Percentiles rank a stretch among this genome's conserved stretches.
Evolutionary conservation across 805 yeast genomes (phyloP).

Genomic region (Saccharomyces cerevisiae): DNA sequence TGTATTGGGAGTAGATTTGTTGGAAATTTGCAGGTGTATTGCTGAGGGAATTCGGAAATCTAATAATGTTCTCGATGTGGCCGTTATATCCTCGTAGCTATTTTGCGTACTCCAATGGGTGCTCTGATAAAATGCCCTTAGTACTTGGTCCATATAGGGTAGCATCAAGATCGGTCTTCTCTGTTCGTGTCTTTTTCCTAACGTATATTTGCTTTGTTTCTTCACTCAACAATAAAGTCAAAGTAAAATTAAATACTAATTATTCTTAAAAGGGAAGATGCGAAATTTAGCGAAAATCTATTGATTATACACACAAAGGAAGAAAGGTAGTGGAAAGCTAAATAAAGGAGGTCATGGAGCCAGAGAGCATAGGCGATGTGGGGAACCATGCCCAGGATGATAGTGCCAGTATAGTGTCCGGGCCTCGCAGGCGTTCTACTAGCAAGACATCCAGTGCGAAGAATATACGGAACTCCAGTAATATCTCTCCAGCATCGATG

Average conservation of each 20-base stretch:
- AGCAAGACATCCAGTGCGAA: constrained; percentile 27
- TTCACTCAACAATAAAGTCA: not conserved
- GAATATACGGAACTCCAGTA: constrained; percentile 20
- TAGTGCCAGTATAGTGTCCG: not conserved
- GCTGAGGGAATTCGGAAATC: constrained; percentile 71
- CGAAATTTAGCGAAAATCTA: not conserved
- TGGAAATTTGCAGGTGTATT: constrained; percentile 53
- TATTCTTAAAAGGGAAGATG: not conserved
- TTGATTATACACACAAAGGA: not conserved
- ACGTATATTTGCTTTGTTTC: not conserved
- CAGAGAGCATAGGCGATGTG: not conserved
- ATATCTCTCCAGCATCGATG: constrained; percentile 51
- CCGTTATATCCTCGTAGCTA: constrained; percentile 64
- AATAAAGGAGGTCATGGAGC: not conserved
- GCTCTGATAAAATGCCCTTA: constrained; percentile 56
- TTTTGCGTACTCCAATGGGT: constrained; percentile 69
- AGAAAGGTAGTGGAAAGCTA: not conserved
- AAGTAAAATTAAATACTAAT: not conserved
- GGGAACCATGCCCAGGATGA: not conserved
- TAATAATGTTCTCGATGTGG: constrained; percentile 58
- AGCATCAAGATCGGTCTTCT: constrained; percentile 39
- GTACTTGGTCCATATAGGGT: constrained; percentile 80
- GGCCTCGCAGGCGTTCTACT: constrained; percentile 18
- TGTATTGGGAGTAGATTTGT: constrained; percentile 59
- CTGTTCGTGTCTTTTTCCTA: not conserved